Percentiles rank a stretch among this genome's conserved stretches.
Evolutionary conservation across 1,284 basidiomycete species (phyloP).

Genomic region (Singerocomus inundabilis): DNA sequence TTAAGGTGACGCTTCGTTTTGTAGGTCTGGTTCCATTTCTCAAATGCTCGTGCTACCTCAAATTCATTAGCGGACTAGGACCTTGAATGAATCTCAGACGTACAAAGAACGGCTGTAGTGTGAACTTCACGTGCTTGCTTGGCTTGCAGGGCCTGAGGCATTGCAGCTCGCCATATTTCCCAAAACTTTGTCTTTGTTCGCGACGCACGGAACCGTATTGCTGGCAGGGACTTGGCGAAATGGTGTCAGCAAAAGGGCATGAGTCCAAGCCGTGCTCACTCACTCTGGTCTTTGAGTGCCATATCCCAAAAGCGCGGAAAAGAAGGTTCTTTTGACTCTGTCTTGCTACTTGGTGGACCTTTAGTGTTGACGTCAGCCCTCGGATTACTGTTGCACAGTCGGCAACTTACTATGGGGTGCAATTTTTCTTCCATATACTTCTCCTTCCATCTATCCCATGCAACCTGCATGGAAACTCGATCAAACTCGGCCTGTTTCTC

Average conservation of each 20-base stretch:
- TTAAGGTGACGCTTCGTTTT: constrained; percentile 70
- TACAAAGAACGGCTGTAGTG: constrained; percentile 56
- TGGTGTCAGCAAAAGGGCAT: constrained; percentile 15
- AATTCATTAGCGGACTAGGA: constrained; percentile 13
- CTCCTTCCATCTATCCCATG: constrained; percentile 78
- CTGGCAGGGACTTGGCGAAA: constrained; percentile 62
- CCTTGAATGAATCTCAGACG: constrained; percentile 28
- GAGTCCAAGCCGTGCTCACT: constrained; percentile 16
- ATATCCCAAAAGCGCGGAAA: constrained; percentile 64
- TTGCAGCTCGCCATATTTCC: constrained; percentile 61
- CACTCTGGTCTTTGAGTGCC: constrained; percentile 73
- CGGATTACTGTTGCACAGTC: constrained; percentile 1
- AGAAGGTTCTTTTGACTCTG: constrained; percentile 59
- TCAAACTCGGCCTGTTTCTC: constrained; percentile 64
- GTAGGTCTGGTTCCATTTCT: constrained; percentile 64
- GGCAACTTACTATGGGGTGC: constrained; percentile 55
- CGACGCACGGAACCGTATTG: constrained; percentile 66
- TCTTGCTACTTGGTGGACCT: constrained; percentile 62
- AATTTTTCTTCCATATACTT: constrained; percentile 61
- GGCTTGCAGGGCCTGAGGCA: constrained; percentile 65
- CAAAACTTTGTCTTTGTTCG: constrained; percentile 60
- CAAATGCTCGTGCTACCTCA: constrained; percentile 52
- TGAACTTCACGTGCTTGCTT: constrained; percentile 65
- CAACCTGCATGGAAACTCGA: constrained; percentile 44
- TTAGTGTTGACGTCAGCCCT: constrained; percentile 8